These are phyloP conservation scores for Penicillium robsamsonii DNA, from an alignment of 495 filamentous ascomycete species.

Conservation along the genomic window DNA sequence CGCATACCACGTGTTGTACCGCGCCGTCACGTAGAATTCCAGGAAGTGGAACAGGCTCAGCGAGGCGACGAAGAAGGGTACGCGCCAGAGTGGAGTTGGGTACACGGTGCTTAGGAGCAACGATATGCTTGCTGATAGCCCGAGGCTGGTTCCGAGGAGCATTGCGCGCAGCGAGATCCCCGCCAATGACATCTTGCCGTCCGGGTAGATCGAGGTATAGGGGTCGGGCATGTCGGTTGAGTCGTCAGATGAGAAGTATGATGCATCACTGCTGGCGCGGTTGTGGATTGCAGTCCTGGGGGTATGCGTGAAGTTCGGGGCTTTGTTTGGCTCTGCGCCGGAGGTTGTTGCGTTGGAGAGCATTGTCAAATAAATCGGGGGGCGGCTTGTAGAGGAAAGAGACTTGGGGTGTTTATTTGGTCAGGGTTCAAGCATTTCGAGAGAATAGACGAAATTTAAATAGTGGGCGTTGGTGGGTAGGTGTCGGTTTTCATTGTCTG, in stretches of 20 bases:
- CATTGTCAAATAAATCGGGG: slow-evolving; percentile 11
- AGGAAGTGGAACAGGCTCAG: slow-evolving; percentile 91
- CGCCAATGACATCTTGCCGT: slow-evolving; percentile 65
- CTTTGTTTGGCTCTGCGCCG: slow-evolving; percentile 12
- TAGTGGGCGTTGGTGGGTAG: neutral
- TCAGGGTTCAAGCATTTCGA: neutral
- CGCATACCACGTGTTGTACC: slow-evolving; percentile 74
- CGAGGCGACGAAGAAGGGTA: slow-evolving; percentile 72
- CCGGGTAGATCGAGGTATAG: slow-evolving; percentile 46
- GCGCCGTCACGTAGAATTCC: slow-evolving; percentile 87
- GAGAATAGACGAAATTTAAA: neutral
- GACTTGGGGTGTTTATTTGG: neutral
- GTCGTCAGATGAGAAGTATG: neutral
- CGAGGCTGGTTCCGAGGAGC: slow-evolving; percentile 51
- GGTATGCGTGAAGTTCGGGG: neutral
- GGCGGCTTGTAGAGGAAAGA: neutral
- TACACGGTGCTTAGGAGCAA: slow-evolving; percentile 35
- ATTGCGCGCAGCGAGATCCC: slow-evolving; percentile 79
- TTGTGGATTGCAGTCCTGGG: slow-evolving; percentile 7
- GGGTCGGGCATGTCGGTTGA: slow-evolving; percentile 12
- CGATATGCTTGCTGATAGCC: slow-evolving; percentile 44
- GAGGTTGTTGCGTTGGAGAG: slow-evolving; percentile 14
- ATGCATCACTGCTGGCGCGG: neutral
- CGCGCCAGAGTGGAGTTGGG: slow-evolving; percentile 67
- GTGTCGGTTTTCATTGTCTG: slow-evolving; percentile 5